A percentile compares a stretch with the other conserved stretches of the same genome.
Conservation (phyloP, 352 stramenopile species). For the Pythium vanterpoolii region DNA sequence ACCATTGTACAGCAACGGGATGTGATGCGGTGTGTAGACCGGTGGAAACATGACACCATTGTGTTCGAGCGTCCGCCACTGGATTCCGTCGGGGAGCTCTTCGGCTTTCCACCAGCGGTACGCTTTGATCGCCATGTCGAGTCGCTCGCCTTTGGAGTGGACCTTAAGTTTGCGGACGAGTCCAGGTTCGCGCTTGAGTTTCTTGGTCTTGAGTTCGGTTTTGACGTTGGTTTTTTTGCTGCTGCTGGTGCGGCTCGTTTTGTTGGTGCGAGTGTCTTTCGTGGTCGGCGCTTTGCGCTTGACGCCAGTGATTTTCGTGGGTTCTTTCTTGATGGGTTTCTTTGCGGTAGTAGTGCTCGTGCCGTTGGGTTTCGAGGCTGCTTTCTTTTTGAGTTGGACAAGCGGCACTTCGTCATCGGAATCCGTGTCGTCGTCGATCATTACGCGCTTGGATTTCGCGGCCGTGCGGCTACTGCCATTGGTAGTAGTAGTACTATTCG, state of each 20-base stretch:
- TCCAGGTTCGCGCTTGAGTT: constrained; percentile 47
- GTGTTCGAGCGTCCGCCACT: constrained; percentile 99
- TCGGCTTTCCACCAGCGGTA: constrained; percentile 99
- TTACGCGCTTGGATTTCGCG: constrained; percentile 32
- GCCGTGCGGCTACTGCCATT: constrained; percentile 9
- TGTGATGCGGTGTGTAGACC: constrained; percentile 93
- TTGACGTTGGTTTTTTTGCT: constrained; percentile 34
- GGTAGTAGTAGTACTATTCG: not conserved
- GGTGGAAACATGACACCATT: constrained; percentile 97
- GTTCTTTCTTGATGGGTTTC: constrained; percentile 46
- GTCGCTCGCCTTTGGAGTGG: constrained; percentile 90
- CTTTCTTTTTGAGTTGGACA: constrained; percentile 75
- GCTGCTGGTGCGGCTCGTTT: constrained; percentile 26
- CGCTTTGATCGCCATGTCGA: constrained; percentile 97
- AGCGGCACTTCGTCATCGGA: constrained; percentile 80
- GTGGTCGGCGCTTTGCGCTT: constrained; percentile 46
- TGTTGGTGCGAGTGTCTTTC: constrained; percentile 19
- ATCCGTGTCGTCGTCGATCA: constrained; percentile 54
- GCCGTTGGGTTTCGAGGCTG: not conserved
- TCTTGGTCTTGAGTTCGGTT: constrained; percentile 14
- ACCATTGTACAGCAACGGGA: constrained; percentile 95
- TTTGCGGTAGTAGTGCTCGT: constrained; percentile 13
- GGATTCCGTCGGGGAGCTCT: constrained; percentile 91
- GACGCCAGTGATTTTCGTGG: not conserved
- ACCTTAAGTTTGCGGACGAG: constrained; percentile 90